Conservation (phyloP, 192 early-diverging fungal species). For the Umbelopsis sp. region DNA sequence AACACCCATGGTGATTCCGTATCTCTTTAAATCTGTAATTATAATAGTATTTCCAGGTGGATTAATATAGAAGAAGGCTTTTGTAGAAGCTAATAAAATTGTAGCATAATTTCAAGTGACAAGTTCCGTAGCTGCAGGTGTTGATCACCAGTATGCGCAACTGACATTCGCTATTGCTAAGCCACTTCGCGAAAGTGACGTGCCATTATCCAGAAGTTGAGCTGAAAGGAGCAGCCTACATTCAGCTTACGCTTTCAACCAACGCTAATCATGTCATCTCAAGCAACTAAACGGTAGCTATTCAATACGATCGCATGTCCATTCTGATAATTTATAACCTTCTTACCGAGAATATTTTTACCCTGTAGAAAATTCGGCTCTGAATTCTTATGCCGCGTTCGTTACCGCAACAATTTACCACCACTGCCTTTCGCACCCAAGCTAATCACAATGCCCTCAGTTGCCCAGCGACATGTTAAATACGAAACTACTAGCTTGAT, state of each 20-base stretch:
- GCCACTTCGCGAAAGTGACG: too few relatives aligned
- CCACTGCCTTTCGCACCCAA: constrained; percentile 52
- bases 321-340: too few relatives aligned
- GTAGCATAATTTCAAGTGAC: too few relatives aligned
- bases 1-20: not conserved
- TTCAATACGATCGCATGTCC: too few relatives aligned
- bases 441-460: constrained; percentile 42
- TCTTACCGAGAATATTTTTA: not conserved
- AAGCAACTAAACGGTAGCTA: constrained; percentile 4
- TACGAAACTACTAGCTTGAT: constrained; percentile 46
- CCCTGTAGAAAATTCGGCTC: constrained; percentile 42
- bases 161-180: too few relatives aligned
- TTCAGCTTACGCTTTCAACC: not conserved
- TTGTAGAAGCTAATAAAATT: too few relatives aligned
- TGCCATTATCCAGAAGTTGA: too few relatives aligned
- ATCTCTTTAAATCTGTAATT: not conserved
- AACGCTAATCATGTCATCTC: not conserved
- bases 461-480: constrained; percentile 44
- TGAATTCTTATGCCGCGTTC: constrained; percentile 51
- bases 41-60: not conserved
- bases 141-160: too few relatives aligned
- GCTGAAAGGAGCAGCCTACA: too few relatives aligned
- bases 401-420: constrained; percentile 54
- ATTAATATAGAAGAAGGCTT: too few relatives aligned
- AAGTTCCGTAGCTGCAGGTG: too few relatives aligned